Percentiles rank a stretch among this genome's conserved stretches.
These are phyloP conservation scores for Ceratocystis huliohia DNA, from an alignment of 2,329 filamentous ascomycete species.

Conservation along the genomic window DNA sequence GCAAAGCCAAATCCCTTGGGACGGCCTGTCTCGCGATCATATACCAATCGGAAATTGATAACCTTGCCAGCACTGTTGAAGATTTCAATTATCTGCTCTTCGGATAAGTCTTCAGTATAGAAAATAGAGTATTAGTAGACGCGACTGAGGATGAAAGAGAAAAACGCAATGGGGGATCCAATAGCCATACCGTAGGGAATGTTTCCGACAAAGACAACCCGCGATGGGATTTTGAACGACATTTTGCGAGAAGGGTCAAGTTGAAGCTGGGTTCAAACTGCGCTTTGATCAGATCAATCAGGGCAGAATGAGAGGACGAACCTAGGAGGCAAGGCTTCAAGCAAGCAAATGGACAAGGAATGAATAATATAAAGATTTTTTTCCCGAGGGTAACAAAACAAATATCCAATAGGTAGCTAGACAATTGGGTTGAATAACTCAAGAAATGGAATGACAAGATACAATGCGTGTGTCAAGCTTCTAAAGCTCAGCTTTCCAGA, in stretches of 20 bases:
- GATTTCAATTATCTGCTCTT: constrained; percentile 91
- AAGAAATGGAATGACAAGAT: background rate
- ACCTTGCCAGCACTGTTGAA: constrained; percentile 85
- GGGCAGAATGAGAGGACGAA: background rate
- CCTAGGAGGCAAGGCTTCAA: background rate
- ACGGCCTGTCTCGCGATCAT: constrained; percentile 86
- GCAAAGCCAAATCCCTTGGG: constrained; percentile 96
- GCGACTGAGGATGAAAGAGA: background rate
- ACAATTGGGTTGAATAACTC: background rate
- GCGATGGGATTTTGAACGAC: constrained; percentile 62
- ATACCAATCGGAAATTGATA: constrained; percentile 77
- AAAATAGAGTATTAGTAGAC: background rate
- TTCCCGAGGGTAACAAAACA: background rate
- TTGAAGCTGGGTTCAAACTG: constrained; percentile 22
- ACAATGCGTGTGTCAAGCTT: background rate
- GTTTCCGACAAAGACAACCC: constrained; percentile 75
- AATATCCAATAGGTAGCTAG: background rate
- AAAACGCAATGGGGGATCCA: background rate
- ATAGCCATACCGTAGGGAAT: constrained; percentile 57
- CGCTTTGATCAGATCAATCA: constrained; percentile 3
- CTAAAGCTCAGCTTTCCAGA: background rate
- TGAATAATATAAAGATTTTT: background rate
- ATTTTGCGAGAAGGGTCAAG: constrained; percentile 32
- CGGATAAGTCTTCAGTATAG: constrained; percentile 60
- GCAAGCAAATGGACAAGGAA: background rate